Base-by-base conservation (phyloP, 2,329 filamentous ascomycete genomes). In the Diaporthe amygdali region DNA sequence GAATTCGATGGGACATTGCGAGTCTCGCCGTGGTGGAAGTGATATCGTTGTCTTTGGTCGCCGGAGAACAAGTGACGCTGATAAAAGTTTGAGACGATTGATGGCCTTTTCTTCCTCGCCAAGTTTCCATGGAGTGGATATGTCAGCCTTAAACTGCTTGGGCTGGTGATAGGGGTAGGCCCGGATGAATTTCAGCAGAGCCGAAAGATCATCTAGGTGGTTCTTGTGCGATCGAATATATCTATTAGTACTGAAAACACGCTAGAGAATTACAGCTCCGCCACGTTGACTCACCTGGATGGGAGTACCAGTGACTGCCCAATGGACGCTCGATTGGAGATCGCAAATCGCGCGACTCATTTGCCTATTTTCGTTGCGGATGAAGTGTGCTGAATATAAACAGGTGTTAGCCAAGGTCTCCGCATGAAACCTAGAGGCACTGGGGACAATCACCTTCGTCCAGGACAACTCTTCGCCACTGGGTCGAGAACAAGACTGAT, bases 231-330 rank as follows among this genome's bases (percentile, higher is more conserved):
- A 8, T 32, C 8, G 20, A 3, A 27, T 17, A 66, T 7, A 20
- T 39, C 30, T 20, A 10, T 9, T 7, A 8, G 6, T 22, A 14
- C 41, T 12, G 12, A 4, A 32, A n/a, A n/a, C 15, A 20, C 15
- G 15, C 6, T 41, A 25, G 22, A 66, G 10, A 32, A 8, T 9
- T 27, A 20, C 5, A 30, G 9, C 1, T 34, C 14, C 51, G 5
- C 14, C 20, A 12, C 14, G 3, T 15, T 27, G 49, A 6, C 37
- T 51, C 7, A 66, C 68, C 32, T 70, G 85, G 0, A 88, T 83
- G 0, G 86, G 85, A 0, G 86, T 88, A 0, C 85, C 85, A 0
- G 84, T 87, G 0, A 88, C 80, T 1, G 82, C 83, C 86, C 85
- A 88, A 7, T 85, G 79, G 2, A 76, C 77, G 20, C 73, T 72